Conservation (phyloP, 1,284 basidiomycete genomes). For the Phlebopus sp. region DNA sequence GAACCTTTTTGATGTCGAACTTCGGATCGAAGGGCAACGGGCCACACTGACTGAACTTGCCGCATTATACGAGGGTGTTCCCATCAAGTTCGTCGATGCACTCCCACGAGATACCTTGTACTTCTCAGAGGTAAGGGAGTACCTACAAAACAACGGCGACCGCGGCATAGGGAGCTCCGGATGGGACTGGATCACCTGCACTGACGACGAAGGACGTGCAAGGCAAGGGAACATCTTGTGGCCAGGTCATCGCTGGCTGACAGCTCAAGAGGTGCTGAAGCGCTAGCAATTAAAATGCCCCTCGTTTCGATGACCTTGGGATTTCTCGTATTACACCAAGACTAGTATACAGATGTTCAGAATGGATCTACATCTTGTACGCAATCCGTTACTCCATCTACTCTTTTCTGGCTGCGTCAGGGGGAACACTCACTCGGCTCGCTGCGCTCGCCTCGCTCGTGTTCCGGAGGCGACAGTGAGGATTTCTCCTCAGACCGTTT, state of each 20-base stretch:
- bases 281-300: too few relatives aligned
- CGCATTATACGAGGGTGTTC: constrained; percentile 10
- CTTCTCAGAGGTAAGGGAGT: constrained; percentile 4
- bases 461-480: too few relatives aligned
- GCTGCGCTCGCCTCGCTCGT: too few relatives aligned
- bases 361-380: too few relatives aligned
- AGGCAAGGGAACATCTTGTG: constrained; percentile 14
- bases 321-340: too few relatives aligned
- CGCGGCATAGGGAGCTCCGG: constrained; percentile 22
- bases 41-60: constrained; percentile 20
- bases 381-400: neutral
- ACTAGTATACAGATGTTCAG: too few relatives aligned
- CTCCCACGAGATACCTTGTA: constrained; percentile 2
- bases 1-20: constrained; percentile 17
- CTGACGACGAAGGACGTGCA: neutral
- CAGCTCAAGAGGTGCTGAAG: constrained; percentile 4
- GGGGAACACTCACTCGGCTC: too few relatives aligned
- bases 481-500: too few relatives aligned
- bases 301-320: too few relatives aligned
- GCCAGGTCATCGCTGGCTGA: constrained; percentile 20
- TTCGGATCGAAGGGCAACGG: constrained; percentile 29
- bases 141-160: constrained; percentile 9
- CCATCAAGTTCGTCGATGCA: constrained; percentile 13
- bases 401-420: neutral
- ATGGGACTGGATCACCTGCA: constrained; percentile 18